phyloP scores from a whole-genome alignment of 257 asterid genomes.

The Solanum sparsipilum region DNA sequence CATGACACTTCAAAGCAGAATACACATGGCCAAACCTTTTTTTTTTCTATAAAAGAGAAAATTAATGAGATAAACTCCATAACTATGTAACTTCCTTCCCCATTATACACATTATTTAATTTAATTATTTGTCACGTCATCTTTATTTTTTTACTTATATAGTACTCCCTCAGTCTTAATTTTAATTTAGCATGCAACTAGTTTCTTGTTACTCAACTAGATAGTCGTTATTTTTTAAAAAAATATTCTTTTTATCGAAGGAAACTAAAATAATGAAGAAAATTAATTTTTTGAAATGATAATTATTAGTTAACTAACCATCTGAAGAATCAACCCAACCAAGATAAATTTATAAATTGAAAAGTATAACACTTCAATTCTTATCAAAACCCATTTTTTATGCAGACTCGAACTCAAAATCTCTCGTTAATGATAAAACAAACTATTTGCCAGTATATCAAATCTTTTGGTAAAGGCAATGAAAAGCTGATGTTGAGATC shows the following conservation, averaged over 20 bases:
- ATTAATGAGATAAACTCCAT: conserved; percentile 4
- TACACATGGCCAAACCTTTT: conserved; percentile 3
- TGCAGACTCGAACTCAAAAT: too few species aligned
- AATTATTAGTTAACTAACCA: too few species aligned
- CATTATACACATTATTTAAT: not conserved
- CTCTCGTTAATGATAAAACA: too few species aligned
- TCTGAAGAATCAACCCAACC: too few species aligned
- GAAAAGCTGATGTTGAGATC: conserved; percentile 10
- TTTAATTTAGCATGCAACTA: not conserved
- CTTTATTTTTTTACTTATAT: too few species aligned
- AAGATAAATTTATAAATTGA: not conserved
- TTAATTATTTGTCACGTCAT: not conserved
- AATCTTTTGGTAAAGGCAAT: not conserved
- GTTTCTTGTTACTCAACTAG: not conserved
- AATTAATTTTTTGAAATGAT: too few species aligned
- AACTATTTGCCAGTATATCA: not conserved
- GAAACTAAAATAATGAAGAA: not conserved
- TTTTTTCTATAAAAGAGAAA: not conserved
- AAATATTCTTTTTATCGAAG: too few species aligned
- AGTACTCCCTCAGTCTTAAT: not conserved
- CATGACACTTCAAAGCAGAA: conserved; percentile 9
- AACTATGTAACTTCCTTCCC: conserved; percentile 9
- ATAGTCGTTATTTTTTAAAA: too few species aligned
- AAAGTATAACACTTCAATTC: not conserved
- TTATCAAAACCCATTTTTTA: rapidly evolving